These are phyloP conservation scores for Kodamaea kaohsiungensis DNA, from an alignment of 805 yeast genomes.

Conservation along the genomic window DNA sequence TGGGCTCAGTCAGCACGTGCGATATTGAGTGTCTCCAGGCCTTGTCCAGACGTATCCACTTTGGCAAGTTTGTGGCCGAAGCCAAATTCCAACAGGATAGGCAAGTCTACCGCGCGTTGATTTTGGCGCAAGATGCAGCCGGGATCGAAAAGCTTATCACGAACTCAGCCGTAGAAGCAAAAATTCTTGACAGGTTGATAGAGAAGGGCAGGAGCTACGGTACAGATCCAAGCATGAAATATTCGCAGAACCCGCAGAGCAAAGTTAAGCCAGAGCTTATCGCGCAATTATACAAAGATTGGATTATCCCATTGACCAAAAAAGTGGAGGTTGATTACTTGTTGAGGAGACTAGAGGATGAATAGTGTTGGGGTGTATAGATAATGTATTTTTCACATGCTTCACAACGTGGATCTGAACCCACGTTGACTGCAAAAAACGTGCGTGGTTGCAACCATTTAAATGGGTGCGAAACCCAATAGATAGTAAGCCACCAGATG, in stretches of 20 bases:
- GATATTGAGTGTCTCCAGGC: conserved; percentile 90
- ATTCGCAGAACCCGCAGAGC: conserved; percentile 64
- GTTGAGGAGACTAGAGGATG: conserved; percentile 75
- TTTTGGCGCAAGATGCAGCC: conserved; percentile 59
- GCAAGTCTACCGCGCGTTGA: conserved; percentile 62
- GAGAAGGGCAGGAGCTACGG: conserved; percentile 87
- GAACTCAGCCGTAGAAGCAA: conserved; percentile 81
- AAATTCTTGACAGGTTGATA: conserved; percentile 73
- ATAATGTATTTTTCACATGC: neutral
- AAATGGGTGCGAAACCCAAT: neutral
- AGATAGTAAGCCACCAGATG: neutral
- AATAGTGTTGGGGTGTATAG: conserved; percentile 15
- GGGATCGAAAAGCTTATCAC: conserved; percentile 85
- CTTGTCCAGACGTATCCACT: conserved; percentile 88
- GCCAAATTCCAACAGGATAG: conserved; percentile 77
- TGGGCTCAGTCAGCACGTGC: conserved; percentile 80
- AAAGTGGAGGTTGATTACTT: conserved; percentile 93
- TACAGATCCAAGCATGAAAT: conserved; percentile 77
- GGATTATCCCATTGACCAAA: conserved; percentile 91
- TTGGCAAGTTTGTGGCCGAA: conserved; percentile 97
- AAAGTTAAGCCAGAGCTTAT: conserved; percentile 82
- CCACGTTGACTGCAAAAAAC: neutral
- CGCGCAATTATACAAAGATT: conserved; percentile 80
- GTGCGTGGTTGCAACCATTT: neutral
- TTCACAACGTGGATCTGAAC: neutral